These are phyloP conservation scores for Heritiera littoralis DNA, from an alignment of 345 rosid genomes.

Conservation along the genomic window DNA sequence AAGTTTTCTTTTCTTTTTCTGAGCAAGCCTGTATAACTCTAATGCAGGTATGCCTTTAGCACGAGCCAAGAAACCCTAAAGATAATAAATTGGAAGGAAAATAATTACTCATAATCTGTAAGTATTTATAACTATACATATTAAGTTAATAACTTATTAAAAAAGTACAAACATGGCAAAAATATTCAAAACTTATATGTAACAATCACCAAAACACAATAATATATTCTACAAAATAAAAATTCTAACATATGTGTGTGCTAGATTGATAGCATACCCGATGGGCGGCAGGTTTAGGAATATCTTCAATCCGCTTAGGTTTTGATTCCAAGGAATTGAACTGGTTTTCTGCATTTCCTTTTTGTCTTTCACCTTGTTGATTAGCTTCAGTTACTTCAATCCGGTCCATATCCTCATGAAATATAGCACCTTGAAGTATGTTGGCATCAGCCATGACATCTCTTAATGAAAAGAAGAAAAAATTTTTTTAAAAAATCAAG, in stretches of 20 bases:
- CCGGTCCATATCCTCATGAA: conserved; percentile 49
- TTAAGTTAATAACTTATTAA: background rate
- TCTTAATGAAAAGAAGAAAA: conserved; percentile 43
- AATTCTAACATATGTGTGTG: conserved; percentile 7
- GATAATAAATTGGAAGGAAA: conserved; percentile 13
- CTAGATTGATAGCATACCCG: conserved; percentile 53
- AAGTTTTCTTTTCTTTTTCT: conserved; percentile 88
- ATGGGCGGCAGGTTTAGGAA: conserved; percentile 92
- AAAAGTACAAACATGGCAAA: background rate
- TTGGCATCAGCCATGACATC: conserved; percentile 94
- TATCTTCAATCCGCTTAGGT: conserved; percentile 53
- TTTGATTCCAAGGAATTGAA: conserved; percentile 51
- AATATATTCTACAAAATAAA: background rate
- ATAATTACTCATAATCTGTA: background rate
- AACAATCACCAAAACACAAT: background rate
- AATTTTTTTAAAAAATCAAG: background rate
- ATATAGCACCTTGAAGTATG: conserved; percentile 89
- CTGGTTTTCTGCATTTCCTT: conserved; percentile 47
- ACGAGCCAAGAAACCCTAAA: conserved; percentile 93
- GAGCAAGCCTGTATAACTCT: conserved; percentile 93
- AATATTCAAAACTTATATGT: background rate
- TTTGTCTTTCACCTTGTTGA: conserved; percentile 39
- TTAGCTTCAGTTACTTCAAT: conserved; percentile 44
- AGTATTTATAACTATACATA: background rate
- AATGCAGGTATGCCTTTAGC: conserved; percentile 98